phyloP scores from a whole-genome alignment of 129 eudicot species.

The Sambucus nigra region DNA sequence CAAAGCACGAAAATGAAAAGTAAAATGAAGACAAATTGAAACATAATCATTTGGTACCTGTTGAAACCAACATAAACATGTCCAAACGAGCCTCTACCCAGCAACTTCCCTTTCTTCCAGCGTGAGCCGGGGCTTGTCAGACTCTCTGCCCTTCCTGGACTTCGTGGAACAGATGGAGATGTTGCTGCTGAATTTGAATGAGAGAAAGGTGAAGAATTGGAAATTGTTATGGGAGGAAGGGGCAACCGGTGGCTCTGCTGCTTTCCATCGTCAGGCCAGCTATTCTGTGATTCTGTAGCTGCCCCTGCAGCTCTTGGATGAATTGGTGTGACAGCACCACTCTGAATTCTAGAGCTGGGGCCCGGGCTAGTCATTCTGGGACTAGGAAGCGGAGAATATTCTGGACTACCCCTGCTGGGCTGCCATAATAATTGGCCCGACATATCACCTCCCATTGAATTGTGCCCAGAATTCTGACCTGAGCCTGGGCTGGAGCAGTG shows the following conservation, averaged over 20 bases:
- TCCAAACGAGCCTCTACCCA: slow-evolving; percentile 98
- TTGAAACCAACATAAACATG: slow-evolving; percentile 94
- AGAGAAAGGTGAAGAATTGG: slow-evolving; percentile 54
- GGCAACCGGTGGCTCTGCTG: slow-evolving; percentile 76
- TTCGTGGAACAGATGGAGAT: slow-evolving; percentile 83
- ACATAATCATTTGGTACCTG: slow-evolving; percentile 31
- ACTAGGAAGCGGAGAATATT: slow-evolving; percentile 90
- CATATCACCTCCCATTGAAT: slow-evolving; percentile 97
- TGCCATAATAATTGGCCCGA: slow-evolving; percentile 90
- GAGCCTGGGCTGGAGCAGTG: slow-evolving; percentile 99
- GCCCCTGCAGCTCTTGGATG: slow-evolving; percentile 86
- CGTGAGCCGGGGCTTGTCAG: slow-evolving; percentile 66
- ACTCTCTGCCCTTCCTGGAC: slow-evolving; percentile 79
- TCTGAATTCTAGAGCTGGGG: slow-evolving; percentile 90
- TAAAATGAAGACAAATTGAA: too few species aligned
- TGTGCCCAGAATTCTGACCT: slow-evolving; percentile 94
- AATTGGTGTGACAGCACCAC: slow-evolving; percentile 95
- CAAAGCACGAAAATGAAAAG: neutral
- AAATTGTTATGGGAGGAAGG: slow-evolving; percentile 71
- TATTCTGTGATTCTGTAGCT: slow-evolving; percentile 41
- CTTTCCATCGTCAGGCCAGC: slow-evolving; percentile 67
- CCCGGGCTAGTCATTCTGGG: slow-evolving; percentile 95
- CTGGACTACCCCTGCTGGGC: slow-evolving; percentile 98
- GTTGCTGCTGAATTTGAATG: slow-evolving; percentile 83
- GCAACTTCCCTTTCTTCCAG: slow-evolving; percentile 84